Conservation (phyloP, 2,329 filamentous ascomycete species). For the Elsinoe australis region DNA sequence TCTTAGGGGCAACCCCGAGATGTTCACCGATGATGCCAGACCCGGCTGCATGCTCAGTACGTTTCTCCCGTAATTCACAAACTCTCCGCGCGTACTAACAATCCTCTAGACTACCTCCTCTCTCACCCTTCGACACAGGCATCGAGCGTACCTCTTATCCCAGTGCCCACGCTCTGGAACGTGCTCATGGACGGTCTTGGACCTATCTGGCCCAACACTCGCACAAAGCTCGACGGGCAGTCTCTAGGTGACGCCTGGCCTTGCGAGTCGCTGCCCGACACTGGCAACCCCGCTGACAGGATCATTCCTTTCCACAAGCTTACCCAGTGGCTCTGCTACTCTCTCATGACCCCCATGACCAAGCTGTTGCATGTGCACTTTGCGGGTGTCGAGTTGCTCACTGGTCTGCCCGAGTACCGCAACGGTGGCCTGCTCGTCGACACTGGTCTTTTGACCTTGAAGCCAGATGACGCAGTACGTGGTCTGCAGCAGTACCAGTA, state of each 20-base stretch:
- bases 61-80: constrained; percentile 23
- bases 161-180: constrained; percentile 81
- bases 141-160: constrained; percentile 78
- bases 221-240: constrained; percentile 78
- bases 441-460: constrained; percentile 71
- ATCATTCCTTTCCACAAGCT: constrained; percentile 91
- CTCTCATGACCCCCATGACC: constrained; percentile 84
- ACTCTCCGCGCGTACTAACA: constrained; percentile 20
- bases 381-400: constrained; percentile 73
- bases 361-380: constrained; percentile 74
- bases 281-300: constrained; percentile 64
- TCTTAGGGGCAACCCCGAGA: constrained; percentile 64
- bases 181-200: constrained; percentile 80
- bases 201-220: constrained; percentile 79
- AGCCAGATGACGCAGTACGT: constrained; percentile 59
- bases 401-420: constrained; percentile 82
- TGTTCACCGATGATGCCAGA: constrained; percentile 75
- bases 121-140: constrained; percentile 84
- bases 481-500: constrained; percentile 63
- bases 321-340: constrained; percentile 91
- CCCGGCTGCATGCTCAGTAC: constrained; percentile 91
- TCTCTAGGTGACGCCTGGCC: constrained; percentile 93
- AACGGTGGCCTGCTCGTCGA: constrained; percentile 87
- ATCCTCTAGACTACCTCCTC: constrained; percentile 72
- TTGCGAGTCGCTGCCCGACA: constrained; percentile 75